Conservation (phyloP, 192 early-diverging fungal genomes). For the Diversispora eburnea region DNA sequence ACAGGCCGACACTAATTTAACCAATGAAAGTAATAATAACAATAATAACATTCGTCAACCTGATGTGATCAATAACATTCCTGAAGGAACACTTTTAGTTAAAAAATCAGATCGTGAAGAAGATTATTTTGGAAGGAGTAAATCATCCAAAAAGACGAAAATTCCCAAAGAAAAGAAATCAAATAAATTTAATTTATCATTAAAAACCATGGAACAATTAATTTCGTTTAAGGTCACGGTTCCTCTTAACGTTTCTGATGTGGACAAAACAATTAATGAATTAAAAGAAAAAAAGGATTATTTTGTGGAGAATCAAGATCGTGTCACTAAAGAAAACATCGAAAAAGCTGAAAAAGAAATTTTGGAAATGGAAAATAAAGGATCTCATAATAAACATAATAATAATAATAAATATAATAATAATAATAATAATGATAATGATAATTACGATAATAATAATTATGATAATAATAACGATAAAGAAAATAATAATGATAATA, state of each 20-base stretch:
- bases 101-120: conserved; percentile 77
- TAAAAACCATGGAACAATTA: conserved; percentile 79
- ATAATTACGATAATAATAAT: too few relatives aligned
- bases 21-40: conserved; percentile 37
- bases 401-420: too few relatives aligned
- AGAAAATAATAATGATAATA: too few relatives aligned
- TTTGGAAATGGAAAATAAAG: conserved; percentile 51
- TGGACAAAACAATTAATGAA: conserved; percentile 66
- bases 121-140: conserved; percentile 69
- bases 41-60: conserved; percentile 51
- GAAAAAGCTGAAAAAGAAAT: conserved; percentile 83
- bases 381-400: too few relatives aligned
- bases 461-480: too few relatives aligned
- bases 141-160: conserved; percentile 63
- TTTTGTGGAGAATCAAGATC: conserved; percentile 74
- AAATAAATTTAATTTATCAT: conserved; percentile 49
- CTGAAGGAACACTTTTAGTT: conserved; percentile 71
- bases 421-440: too few relatives aligned
- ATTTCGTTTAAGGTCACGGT: conserved; percentile 74
- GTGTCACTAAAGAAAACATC: conserved; percentile 81
- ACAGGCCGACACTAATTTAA: conserved; percentile 25
- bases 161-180: conserved; percentile 44
- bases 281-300: conserved; percentile 66
- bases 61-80: conserved; percentile 57
- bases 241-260: conserved; percentile 66